Base-by-base conservation (phyloP, 805 yeast species). In the Saccharomycopsis schoenii region DNA sequence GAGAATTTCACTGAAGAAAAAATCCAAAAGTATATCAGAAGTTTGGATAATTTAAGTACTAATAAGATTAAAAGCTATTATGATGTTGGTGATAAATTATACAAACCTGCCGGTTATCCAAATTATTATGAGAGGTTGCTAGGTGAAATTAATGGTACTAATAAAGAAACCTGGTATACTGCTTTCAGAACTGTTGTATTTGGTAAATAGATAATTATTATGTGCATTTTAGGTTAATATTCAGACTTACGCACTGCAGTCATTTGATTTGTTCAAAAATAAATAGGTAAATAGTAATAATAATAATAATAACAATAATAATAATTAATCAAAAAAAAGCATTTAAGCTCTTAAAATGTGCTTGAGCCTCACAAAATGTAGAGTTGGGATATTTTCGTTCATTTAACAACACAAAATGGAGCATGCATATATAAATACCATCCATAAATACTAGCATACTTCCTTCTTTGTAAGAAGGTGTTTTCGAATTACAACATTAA, bases 101-200 rank as follows among this genome's bases (percentile, higher is more conserved):
- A 82, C 67, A 77, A 72, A 66, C 97, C 97, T n/a, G 84, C 85
- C 68, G 97, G 97, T 1, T 88, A 89, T 72, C 90, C 96, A 1
- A 72, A 78, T 56, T 91, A 91, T 69, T 91, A 91, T 68, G 80
- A 78, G 50, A 79, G 94, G 68, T 77, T 91, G 59, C 66, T 86
- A 72, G 77, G 79, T 34, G 96, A 89, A 70, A 80, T 91, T 51
- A 77, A 79, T 62, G 92, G 93, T 25, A 84, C 85, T 67, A 79
- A 80, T 68, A 85, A 82, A 71, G 96, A 88, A 72, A 79, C 81
- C 15, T 71, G 86, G 58, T 70, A 80, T 59, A 74, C 83, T 47
- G 96, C 94, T 21, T 68, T 88, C 70, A 83, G 84, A 72, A 87
- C 92, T 19, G 89, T 90, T 37, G 69, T 88, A 43, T 83, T 87